Percentiles rank a stretch among this genome's conserved stretches.
Conservation (phyloP, 441 rosid species). For the Populus hybrid region DNA sequence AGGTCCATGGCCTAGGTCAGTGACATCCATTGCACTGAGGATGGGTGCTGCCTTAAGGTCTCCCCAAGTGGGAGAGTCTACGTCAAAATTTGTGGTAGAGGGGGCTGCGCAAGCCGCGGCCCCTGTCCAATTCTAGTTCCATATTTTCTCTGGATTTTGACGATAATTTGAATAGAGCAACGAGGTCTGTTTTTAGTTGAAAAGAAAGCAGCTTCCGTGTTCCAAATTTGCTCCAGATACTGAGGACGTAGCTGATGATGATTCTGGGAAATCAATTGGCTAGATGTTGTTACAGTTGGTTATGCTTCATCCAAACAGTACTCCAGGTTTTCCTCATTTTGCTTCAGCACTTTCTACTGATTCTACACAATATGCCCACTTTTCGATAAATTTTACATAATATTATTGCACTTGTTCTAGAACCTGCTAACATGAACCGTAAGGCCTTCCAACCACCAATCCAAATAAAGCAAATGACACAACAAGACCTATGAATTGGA, state of each 20-base stretch:
- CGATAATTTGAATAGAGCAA: rapidly evolving
- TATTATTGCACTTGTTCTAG: too few species aligned
- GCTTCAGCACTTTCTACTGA: constrained; percentile 68
- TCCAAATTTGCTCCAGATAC: too few species aligned
- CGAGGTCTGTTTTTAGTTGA: too few species aligned
- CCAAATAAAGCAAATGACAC: too few species aligned
- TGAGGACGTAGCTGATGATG: too few species aligned
- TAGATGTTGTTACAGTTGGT: too few species aligned
- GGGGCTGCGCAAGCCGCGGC: constrained; percentile 71
- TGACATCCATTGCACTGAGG: constrained; percentile 23
- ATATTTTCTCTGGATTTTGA: too few species aligned
- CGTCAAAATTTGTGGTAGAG: constrained; percentile 48
- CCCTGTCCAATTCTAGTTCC: background rate
- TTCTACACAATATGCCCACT: constrained; percentile 61
- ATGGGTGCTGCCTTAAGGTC: constrained; percentile 28
- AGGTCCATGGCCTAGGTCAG: constrained; percentile 20
- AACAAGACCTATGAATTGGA: constrained; percentile 55
- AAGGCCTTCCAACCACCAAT: too few species aligned
- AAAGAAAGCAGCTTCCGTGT: rapidly evolving
- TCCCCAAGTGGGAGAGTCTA: constrained; percentile 29
- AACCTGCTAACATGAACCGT: too few species aligned
- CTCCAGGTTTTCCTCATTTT: constrained; percentile 60
- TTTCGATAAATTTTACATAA: too few species aligned
- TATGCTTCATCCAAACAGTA: too few species aligned
- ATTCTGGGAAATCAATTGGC: too few species aligned